A percentile compares a stretch with the other conserved stretches of the same genome.
These are phyloP conservation scores for Saussurea involucrata DNA, from an alignment of 129 eudicot species.

Conservation along the genomic window DNA sequence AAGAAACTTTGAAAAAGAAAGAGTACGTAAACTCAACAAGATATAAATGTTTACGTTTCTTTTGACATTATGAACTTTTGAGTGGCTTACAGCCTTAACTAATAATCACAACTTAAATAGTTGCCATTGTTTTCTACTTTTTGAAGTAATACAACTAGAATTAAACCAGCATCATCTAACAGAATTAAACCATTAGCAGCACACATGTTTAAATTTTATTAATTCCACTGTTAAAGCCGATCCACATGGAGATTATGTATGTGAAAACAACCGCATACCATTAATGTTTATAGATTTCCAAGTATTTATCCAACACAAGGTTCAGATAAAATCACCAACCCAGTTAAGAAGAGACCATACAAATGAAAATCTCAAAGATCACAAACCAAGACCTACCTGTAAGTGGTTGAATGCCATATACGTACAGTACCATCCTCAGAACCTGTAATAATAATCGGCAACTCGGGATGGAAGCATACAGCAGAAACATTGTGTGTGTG, in stretches of 20 bases:
- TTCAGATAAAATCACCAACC: neutral
- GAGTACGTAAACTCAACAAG: conserved; percentile 13
- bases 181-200: neutral
- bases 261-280: neutral
- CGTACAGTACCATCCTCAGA: conserved; percentile 94
- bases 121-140: neutral
- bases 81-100: neutral
- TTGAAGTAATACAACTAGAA: conserved; percentile 11
- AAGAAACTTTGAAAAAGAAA: conserved; percentile 2
- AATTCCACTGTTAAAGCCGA: neutral
- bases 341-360: neutral
- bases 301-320: conserved; percentile 4
- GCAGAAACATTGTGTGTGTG: conserved; percentile 81
- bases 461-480: conserved; percentile 68
- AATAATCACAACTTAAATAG: neutral
- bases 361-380: neutral
- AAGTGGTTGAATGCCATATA: conserved; percentile 94
- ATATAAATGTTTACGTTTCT: neutral
- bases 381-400: conserved; percentile 44
- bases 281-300: neutral
- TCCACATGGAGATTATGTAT: neutral
- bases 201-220: neutral
- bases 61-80: neutral
- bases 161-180: neutral
- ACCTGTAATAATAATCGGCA: conserved; percentile 74